phyloP scores from a whole-genome alignment of 139 green algal genomes.

The Haematococcus sp. region DNA sequence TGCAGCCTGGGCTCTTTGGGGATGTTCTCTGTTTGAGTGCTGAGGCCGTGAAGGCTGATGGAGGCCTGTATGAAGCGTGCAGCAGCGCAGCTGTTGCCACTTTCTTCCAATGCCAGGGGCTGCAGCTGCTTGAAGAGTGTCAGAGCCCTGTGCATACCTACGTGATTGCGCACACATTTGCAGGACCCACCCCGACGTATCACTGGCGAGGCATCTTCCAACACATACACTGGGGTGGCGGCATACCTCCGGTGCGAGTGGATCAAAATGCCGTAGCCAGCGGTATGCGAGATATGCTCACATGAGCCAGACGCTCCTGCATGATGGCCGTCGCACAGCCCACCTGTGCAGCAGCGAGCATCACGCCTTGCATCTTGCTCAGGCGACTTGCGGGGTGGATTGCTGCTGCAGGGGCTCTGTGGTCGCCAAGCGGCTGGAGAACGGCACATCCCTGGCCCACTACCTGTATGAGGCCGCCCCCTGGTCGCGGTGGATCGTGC shows the following conservation, averaged over 20 bases:
- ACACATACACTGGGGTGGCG: constrained; percentile 52
- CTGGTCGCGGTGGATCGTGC: constrained; percentile 52
- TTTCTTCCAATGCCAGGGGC: background rate
- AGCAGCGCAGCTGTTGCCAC: background rate
- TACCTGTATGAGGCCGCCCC: constrained; percentile 53
- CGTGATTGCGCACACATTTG: too few relatives aligned
- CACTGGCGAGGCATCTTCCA: constrained; percentile 51
- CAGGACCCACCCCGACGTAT: constrained; percentile 20
- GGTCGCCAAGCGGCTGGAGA: constrained; percentile 7
- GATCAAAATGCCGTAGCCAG: too few relatives aligned
- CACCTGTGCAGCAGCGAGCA: too few relatives aligned
- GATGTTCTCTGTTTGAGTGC: too few relatives aligned
- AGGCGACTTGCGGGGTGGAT: too few relatives aligned
- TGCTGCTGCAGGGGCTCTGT: constrained; percentile 4
- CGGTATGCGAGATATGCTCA: too few relatives aligned
- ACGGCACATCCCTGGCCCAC: constrained; percentile 30
- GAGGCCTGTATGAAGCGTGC: background rate
- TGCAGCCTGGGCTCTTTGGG: too few relatives aligned
- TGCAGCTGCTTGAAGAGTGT: background rate
- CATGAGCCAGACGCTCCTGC: too few relatives aligned
- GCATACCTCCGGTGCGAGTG: constrained; percentile 28
- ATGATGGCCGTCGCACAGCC: too few relatives aligned
- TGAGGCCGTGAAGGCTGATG: constrained; percentile 8
- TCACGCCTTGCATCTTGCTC: too few relatives aligned
- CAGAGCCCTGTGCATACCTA: too few relatives aligned